These are phyloP conservation scores for Spathaspora boniae DNA, from an alignment of 805 yeast species.

Conservation along the genomic window DNA sequence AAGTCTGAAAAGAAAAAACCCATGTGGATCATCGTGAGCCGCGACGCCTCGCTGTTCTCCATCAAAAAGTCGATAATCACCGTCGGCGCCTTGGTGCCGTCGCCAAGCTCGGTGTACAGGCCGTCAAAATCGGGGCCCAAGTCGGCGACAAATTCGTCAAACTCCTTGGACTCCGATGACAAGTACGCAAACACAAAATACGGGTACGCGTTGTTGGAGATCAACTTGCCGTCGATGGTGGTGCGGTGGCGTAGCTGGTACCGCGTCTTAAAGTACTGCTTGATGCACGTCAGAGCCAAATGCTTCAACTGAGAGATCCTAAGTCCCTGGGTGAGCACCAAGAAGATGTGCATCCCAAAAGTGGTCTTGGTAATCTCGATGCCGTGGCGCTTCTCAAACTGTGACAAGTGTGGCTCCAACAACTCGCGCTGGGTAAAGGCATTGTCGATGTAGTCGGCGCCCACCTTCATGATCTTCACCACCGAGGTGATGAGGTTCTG, in stretches of 20 bases:
- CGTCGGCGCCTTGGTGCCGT: conserved; percentile 23
- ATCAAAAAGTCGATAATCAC: conserved; percentile 24
- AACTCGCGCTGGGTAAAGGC: conserved; percentile 29
- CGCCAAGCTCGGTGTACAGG: conserved; percentile 12
- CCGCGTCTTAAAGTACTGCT: conserved; percentile 41
- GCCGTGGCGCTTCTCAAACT: conserved; percentile 41
- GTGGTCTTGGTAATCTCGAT: conserved; percentile 40
- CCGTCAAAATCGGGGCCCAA: conserved; percentile 15
- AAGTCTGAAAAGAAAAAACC: conserved; percentile 27
- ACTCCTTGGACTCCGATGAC: conserved; percentile 21
- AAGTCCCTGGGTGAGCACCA: conserved; percentile 53
- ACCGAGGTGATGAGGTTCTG: conserved; percentile 27
- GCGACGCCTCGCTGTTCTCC: conserved; percentile 16
- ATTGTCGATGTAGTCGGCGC: conserved; percentile 20
- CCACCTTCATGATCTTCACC: conserved; percentile 20
- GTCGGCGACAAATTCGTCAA: conserved; percentile 20
- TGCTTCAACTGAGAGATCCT: conserved; percentile 54
- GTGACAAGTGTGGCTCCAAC: conserved; percentile 40
- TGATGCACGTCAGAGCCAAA: conserved; percentile 44
- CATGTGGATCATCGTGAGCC: conserved; percentile 24
- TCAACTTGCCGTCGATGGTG: conserved; percentile 8
- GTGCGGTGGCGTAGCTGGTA: conserved; percentile 25
- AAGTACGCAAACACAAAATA: conserved; percentile 34
- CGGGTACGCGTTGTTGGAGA: conserved; percentile 13
- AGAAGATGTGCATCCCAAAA: conserved; percentile 50